Conservation (phyloP, 2,329 filamentous ascomycete genomes). For the Clonostachys sp. region DNA sequence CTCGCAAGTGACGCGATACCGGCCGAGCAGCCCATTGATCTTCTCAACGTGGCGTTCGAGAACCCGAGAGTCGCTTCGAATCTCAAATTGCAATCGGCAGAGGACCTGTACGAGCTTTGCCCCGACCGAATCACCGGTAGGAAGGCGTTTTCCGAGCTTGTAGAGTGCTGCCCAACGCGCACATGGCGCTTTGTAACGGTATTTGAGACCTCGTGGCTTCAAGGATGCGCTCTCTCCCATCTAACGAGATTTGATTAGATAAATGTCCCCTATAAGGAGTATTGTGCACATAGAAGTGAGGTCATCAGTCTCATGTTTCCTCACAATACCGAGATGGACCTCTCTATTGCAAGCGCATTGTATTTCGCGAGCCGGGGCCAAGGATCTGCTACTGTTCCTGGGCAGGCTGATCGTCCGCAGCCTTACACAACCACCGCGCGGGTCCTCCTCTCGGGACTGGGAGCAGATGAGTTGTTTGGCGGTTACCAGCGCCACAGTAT, state of each 20-base stretch:
- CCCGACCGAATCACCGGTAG: constrained; percentile 88
- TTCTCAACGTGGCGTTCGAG: constrained; percentile 95
- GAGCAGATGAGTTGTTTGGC: constrained; percentile 93
- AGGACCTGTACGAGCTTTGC: constrained; percentile 69
- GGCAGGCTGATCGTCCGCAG: constrained; percentile 12
- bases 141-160: constrained; percentile 72
- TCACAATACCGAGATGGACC: constrained; percentile 97
- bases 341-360: constrained; percentile 89
- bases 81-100: constrained; percentile 25
- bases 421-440: constrained; percentile 67
- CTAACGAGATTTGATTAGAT: constrained; percentile 38
- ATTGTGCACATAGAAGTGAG: constrained; percentile 59
- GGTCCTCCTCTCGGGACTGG: constrained; percentile 85
- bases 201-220: constrained; percentile 13
- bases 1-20: constrained; percentile 75
- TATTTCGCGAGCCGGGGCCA: constrained; percentile 85
- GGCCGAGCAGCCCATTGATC: constrained; percentile 64
- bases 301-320: constrained; percentile 80
- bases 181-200: constrained; percentile 79
- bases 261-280: constrained; percentile 77
- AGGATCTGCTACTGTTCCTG: constrained; percentile 38
- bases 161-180: constrained; percentile 61
- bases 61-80: constrained; percentile 72
- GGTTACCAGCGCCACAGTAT: constrained; percentile 83
- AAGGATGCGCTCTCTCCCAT: neutral